Conservation (phyloP, 2,329 filamentous ascomycete genomes). For the Thielaviopsis euricoi region DNA sequence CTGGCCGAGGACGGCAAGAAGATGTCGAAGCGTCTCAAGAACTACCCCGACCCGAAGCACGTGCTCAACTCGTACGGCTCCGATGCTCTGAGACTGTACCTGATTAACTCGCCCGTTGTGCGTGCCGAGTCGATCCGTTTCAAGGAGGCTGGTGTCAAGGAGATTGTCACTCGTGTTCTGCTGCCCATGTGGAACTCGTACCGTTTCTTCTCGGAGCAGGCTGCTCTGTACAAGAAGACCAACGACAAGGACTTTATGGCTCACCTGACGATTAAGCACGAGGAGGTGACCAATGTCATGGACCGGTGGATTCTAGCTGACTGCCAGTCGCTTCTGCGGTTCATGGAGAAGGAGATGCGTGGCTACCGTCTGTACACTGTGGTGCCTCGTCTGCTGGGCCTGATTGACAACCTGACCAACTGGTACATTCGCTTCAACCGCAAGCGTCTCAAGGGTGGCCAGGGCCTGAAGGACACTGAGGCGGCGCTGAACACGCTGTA, state of each 20-base stretch:
- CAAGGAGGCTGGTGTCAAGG: conserved; percentile 16
- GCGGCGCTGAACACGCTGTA: conserved; percentile 78
- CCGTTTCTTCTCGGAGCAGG: conserved; percentile 17
- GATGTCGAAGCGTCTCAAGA: conserved; percentile 18
- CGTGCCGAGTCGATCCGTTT: conserved; percentile 16
- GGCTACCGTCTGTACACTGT: conserved; percentile 67
- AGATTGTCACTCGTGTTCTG: conserved; percentile 15
- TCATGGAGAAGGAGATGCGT: conserved; percentile 84
- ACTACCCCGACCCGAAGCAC: conserved; percentile 15
- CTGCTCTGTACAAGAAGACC: conserved; percentile 14
- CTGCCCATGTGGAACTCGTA: conserved; percentile 18
- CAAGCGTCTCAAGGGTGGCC: conserved; percentile 66
- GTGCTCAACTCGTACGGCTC: conserved; percentile 16
- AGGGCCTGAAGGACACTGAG: conserved; percentile 49
- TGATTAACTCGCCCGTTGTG: conserved; percentile 18
- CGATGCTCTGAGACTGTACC: conserved; percentile 17
- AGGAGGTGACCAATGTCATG: conserved; percentile 43
- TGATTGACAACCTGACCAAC: conserved; percentile 79
- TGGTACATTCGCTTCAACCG: conserved; percentile 89
- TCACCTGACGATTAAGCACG: conserved; percentile 11
- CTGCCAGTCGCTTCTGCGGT: conserved; percentile 78
- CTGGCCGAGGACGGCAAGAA: conserved; percentile 18
- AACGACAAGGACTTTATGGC: conserved; percentile 14
- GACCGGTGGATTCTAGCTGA: conserved; percentile 89
- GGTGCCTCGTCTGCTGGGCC: conserved; percentile 55